Evolutionary conservation across 2,329 filamentous ascomycete species (phyloP).

Genomic region (Aspergillus udagawae): DNA sequence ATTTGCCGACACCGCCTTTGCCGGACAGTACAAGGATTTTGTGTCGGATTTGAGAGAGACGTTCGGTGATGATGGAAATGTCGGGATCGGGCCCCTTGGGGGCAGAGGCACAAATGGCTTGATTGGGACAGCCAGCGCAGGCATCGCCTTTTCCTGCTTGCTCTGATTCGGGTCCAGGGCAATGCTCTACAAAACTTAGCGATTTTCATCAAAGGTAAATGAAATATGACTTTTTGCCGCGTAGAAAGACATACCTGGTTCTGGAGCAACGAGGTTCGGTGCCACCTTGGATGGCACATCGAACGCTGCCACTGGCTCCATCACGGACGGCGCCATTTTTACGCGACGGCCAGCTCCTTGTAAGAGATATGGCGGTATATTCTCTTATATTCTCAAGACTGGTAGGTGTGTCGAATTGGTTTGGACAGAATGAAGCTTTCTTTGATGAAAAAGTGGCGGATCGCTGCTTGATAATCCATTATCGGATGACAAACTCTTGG

Average conservation of each 20-base stretch:
- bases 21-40: constrained; percentile 91
- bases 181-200: constrained; percentile 62
- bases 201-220: neutral
- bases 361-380: neutral
- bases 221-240: neutral
- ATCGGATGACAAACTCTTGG: constrained; percentile 26
- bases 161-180: constrained; percentile 68
- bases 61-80: constrained; percentile 79
- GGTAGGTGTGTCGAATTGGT: neutral
- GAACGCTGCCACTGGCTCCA: constrained; percentile 69
- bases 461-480: constrained; percentile 31
- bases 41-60: constrained; percentile 76
- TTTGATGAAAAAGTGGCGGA: constrained; percentile 7
- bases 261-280: constrained; percentile 84
- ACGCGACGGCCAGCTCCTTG: neutral
- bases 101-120: constrained; percentile 87
- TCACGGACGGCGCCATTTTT: constrained; percentile 76
- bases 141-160: constrained; percentile 65
- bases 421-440: neutral
- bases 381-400: neutral
- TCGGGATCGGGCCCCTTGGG: constrained; percentile 96
- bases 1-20: constrained; percentile 96
- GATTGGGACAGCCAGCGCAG: constrained; percentile 93
- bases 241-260: constrained; percentile 58
- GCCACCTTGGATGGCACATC: constrained; percentile 71